phyloP scores from a whole-genome alignment of 345 rosid genomes.

The Cardiospermum halicacabum region DNA sequence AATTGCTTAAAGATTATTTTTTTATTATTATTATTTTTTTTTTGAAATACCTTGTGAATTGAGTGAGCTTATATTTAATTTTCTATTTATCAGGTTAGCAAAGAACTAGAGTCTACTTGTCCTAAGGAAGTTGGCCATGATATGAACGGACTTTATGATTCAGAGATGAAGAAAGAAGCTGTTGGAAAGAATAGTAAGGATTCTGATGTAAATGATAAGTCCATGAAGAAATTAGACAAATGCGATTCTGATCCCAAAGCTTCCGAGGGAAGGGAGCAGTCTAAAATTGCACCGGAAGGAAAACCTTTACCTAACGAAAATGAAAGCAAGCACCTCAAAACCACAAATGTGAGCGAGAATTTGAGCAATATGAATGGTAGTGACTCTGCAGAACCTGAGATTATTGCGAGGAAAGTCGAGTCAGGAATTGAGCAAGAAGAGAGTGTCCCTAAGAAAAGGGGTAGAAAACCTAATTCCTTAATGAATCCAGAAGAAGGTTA shows the following conservation, averaged over 20 bases:
- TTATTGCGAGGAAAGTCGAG: constrained; percentile 19
- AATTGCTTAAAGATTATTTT: too few relatives aligned
- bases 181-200: constrained; percentile 17
- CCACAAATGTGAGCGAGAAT: neutral
- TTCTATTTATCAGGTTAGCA: constrained; percentile 22
- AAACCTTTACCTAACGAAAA: neutral
- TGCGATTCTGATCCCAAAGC: constrained; percentile 15
- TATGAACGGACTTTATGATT: constrained; percentile 22
- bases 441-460: constrained; percentile 46
- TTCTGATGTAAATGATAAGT: constrained; percentile 6
- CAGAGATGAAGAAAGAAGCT: constrained; percentile 23
- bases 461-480: constrained; percentile 56
- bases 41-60: neutral
- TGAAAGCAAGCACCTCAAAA: constrained; percentile 1
- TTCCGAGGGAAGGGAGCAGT: constrained; percentile 5
- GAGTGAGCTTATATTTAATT: constrained; percentile 4
- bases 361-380: constrained; percentile 11
- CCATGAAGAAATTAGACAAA: constrained; percentile 20
- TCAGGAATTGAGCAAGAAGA: constrained; percentile 33
- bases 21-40: too few relatives aligned
- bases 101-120: constrained; percentile 15
- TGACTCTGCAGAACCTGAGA: constrained; percentile 16
- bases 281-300: neutral
- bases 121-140: constrained; percentile 20
- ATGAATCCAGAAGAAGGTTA: constrained; percentile 67